Percentiles rank a stretch among this genome's conserved stretches.
These are phyloP conservation scores for Cardiospermum halicacabum DNA, from an alignment of 345 rosid species.

Conservation along the genomic window DNA sequence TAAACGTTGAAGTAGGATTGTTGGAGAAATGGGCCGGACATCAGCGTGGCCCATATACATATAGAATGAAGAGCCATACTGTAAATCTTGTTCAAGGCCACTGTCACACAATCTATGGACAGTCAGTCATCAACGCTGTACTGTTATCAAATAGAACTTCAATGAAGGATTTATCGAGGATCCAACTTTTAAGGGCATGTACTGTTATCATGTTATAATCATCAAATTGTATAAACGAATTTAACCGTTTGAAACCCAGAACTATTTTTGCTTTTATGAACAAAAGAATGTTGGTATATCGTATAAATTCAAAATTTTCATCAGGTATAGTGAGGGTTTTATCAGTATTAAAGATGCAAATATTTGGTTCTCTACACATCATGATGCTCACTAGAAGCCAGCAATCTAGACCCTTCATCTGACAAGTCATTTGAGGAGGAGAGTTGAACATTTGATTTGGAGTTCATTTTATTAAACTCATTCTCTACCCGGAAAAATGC, in stretches of 20 bases:
- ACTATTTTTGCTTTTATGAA: conserved; percentile 9
- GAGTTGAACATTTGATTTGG: conserved; percentile 45
- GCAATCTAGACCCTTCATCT: conserved; percentile 56
- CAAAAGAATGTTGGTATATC: conserved; percentile 11
- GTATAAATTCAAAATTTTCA: background rate
- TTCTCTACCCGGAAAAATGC: conserved; percentile 91
- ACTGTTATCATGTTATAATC: too few species aligned
- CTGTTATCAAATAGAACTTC: too few species aligned
- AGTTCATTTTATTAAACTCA: conserved; percentile 76
- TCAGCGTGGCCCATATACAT: too few species aligned
- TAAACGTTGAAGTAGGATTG: too few species aligned
- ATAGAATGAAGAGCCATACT: too few species aligned
- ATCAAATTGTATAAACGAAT: background rate
- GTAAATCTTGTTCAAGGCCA: too few species aligned
- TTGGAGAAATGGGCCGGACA: too few species aligned
- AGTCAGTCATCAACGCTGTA: too few species aligned
- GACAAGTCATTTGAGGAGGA: conserved; percentile 28
- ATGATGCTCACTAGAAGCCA: conserved; percentile 31
- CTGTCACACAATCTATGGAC: too few species aligned
- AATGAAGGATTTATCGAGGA: too few species aligned
- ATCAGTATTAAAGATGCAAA: conserved; percentile 1
- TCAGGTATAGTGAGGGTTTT: background rate
- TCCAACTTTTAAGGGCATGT: too few species aligned
- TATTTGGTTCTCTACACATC: conserved; percentile 37
- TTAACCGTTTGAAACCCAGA: background rate